phyloP scores from a whole-genome alignment of 352 stramenopile species.

The Globisporangium recalcitrans region DNA sequence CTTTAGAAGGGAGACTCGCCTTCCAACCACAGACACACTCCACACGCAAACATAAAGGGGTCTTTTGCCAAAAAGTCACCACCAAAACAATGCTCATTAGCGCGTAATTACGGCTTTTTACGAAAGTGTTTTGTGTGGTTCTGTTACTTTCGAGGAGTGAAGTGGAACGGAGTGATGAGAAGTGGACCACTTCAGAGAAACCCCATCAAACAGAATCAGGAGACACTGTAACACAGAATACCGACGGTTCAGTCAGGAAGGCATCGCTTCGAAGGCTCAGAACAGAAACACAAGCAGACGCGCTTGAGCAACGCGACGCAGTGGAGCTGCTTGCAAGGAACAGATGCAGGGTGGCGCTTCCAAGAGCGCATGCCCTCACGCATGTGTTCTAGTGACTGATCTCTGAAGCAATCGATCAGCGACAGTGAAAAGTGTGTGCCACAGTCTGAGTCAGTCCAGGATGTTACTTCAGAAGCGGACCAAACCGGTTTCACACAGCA shows the following conservation, averaged over 20 bases:
- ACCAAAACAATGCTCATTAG: constrained; percentile 5
- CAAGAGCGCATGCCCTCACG: too few relatives aligned
- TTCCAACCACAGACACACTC: constrained; percentile 15
- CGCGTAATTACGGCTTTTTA: constrained; percentile 16
- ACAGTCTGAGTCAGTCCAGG: neutral
- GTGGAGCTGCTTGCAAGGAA: too few relatives aligned
- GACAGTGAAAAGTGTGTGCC: neutral
- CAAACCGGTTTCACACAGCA: neutral
- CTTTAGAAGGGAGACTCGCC: constrained; percentile 7
- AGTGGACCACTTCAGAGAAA: neutral
- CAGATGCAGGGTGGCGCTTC: too few relatives aligned
- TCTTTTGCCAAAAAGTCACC: constrained; percentile 8
- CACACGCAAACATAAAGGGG: neutral
- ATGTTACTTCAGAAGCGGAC: constrained; percentile 7
- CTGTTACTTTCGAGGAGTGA: constrained; percentile 8
- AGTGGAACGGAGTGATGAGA: neutral
- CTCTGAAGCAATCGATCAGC: too few relatives aligned
- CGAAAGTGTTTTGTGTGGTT: constrained; percentile 3
- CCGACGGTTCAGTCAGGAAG: constrained; percentile 10
- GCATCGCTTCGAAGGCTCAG: neutral
- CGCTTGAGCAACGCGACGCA: too few relatives aligned
- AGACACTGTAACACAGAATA: too few relatives aligned
- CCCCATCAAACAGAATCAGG: constrained; percentile 10
- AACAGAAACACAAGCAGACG: neutral
- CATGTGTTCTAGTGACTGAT: too few relatives aligned